phyloP scores from a whole-genome alignment of 306 rosid genomes.

The Vachellia pachyceras region DNA sequence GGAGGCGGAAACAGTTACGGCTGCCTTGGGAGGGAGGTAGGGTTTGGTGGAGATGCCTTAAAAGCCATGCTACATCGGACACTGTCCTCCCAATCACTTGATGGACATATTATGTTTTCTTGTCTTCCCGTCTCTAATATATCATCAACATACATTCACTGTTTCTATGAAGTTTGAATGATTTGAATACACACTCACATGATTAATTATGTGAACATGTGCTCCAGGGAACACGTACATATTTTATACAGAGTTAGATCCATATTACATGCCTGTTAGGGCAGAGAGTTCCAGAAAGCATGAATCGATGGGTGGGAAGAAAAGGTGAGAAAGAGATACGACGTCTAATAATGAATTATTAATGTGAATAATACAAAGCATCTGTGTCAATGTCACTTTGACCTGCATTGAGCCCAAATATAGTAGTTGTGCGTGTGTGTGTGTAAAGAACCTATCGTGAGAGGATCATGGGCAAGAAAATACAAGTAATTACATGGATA shows the following conservation, averaged over 20 bases:
- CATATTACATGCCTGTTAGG: background rate
- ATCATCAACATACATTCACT: background rate
- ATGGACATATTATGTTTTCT: background rate
- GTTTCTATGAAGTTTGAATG: background rate
- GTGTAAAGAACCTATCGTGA: background rate
- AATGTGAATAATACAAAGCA: background rate
- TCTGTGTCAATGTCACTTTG: background rate
- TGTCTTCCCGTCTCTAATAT: background rate
- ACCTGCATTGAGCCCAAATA: background rate
- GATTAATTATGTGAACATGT: background rate
- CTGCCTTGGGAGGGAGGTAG: background rate
- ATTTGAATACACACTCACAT: background rate
- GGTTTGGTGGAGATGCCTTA: background rate
- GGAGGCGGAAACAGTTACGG: background rate
- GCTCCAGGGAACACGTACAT: background rate
- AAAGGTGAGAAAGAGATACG: background rate
- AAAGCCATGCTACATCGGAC: background rate
- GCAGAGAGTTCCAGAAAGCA: background rate
- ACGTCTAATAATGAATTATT: background rate
- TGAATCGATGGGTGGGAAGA: background rate
- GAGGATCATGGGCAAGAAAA: background rate
- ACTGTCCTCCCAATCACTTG: background rate
- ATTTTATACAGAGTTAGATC: too few species aligned
- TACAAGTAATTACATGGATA: background rate
- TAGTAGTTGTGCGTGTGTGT: background rate